These are phyloP conservation scores for Quercus suber DNA, from an alignment of 306 rosid species.

Conservation along the genomic window DNA sequence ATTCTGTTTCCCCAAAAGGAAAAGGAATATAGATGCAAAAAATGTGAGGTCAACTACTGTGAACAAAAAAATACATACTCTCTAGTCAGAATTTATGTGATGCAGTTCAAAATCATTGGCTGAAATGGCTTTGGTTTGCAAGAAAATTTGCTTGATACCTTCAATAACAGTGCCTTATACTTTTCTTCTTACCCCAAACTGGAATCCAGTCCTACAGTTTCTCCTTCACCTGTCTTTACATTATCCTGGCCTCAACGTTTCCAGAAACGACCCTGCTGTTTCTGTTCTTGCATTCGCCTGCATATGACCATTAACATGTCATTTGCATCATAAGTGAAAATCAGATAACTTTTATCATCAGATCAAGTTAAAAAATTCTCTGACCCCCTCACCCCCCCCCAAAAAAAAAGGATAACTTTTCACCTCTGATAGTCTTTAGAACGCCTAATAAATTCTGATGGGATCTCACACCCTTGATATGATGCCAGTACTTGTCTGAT, in stretches of 20 bases:
- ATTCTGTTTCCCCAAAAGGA: neutral
- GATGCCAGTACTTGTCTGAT: slow-evolving; percentile 81
- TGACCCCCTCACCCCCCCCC: neutral
- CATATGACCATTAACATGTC: neutral
- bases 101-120: slow-evolving; percentile 1
- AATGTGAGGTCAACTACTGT: neutral
- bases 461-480: slow-evolving; percentile 81
- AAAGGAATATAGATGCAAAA: neutral
- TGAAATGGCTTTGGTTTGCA: neutral
- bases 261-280: slow-evolving; percentile 73
- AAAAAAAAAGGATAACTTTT: neutral
- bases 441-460: slow-evolving; percentile 80
- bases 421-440: slow-evolving; percentile 79
- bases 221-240: slow-evolving; percentile 13
- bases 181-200: neutral
- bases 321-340: neutral
- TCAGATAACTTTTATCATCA: neutral
- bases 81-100: neutral
- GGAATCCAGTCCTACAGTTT: neutral
- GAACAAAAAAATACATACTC: neutral
- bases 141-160: neutral
- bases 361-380: too few relatives aligned
- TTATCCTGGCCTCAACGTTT: slow-evolving; percentile 37
- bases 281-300: slow-evolving; percentile 75
- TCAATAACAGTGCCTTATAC: neutral